Base-by-base conservation (phyloP, 345 rosid genomes). In the Linum tenue region DNA sequence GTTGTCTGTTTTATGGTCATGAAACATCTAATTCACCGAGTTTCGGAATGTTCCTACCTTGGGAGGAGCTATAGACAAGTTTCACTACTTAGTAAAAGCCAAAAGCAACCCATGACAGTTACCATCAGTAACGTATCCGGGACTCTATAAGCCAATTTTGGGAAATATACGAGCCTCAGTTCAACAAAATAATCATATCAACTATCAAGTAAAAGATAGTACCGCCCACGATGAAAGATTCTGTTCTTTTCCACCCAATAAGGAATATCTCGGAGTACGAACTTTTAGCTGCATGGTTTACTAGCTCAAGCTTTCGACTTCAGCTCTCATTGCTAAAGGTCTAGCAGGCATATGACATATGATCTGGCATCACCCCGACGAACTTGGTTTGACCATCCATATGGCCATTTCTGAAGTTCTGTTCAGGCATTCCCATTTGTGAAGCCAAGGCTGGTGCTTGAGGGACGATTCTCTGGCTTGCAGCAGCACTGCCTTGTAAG, bases 341-440 rank as follows among this genome's bases (percentile, higher is more conserved):
- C 71, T 85, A 66, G 74, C 75, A 55, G 81, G 76, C 73, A 81
- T 72, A 60, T 2, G 84, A 72, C 51, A 75, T 36, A 38, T 55
- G 57, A 1, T 75, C 78, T 10, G 67, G 55, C 73, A 62, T 75
- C 80, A 78, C 77, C 22, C 84, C 90, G 15, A 51, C 73, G 72
- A 85, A 75, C 68, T 75, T 83, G 67, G 64, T 72, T 63, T 69
- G 66, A 70, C 82, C 84, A 64, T 81, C 92, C 66, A 53, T 64
- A 51, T 59, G 72, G 61, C 76, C 78, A 17, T 68, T 70, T 71
- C 72, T 82, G 64, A 73, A 43, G 65, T 65, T 67, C 69, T 67
- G 76, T 64, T 81, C 86, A 41, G 78, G 48, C 57, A 81, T 71
- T 72, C 78, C 86, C 56, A 69, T 69, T 22, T 73, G 77, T 5